These are phyloP conservation scores for Lasiosphaeria hispida DNA, from an alignment of 495 filamentous ascomycete genomes.

Conservation along the genomic window DNA sequence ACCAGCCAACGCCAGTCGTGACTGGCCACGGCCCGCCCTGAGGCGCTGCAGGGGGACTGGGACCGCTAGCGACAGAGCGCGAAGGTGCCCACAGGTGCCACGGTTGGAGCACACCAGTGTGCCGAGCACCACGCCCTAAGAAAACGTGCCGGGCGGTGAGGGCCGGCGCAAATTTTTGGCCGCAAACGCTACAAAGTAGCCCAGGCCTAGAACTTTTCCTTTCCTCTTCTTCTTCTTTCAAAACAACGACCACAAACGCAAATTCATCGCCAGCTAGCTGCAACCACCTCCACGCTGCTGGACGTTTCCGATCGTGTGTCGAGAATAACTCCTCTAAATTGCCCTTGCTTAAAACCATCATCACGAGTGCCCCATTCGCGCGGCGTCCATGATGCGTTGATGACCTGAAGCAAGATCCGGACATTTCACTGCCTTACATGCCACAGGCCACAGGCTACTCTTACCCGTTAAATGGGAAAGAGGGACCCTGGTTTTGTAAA, in stretches of 20 bases:
- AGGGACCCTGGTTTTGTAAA: too few species aligned
- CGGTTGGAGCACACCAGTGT: not conserved
- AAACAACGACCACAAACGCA: slow-evolving; percentile 83
- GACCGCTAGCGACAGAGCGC: not conserved
- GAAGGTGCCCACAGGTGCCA: not conserved
- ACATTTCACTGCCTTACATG: slow-evolving; percentile 28
- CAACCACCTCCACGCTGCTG: slow-evolving; percentile 62
- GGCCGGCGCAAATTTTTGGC: slow-evolving; percentile 12
- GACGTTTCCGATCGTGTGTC: slow-evolving; percentile 82
- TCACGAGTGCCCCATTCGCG: slow-evolving; percentile 84
- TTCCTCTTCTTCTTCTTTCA: slow-evolving; percentile 44
- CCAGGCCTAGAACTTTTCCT: slow-evolving; percentile 20
- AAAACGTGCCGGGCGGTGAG: slow-evolving; percentile 32
- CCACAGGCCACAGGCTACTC: too few species aligned
- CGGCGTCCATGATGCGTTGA: slow-evolving; percentile 92
- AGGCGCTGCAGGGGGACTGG: slow-evolving; percentile 4
- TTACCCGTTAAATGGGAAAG: too few species aligned
- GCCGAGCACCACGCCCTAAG: not conserved
- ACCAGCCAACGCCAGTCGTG: slow-evolving; percentile 14
- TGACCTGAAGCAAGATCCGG: slow-evolving; percentile 75
- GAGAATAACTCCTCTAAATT: slow-evolving; percentile 45
- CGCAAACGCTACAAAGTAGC: slow-evolving; percentile 19
- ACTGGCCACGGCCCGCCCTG: slow-evolving; percentile 12
- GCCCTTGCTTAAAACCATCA: slow-evolving; percentile 97
- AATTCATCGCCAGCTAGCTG: slow-evolving; percentile 81